phyloP scores from a whole-genome alignment of 108 stramenopile genomes.

The Skeletonema tropicum region DNA sequence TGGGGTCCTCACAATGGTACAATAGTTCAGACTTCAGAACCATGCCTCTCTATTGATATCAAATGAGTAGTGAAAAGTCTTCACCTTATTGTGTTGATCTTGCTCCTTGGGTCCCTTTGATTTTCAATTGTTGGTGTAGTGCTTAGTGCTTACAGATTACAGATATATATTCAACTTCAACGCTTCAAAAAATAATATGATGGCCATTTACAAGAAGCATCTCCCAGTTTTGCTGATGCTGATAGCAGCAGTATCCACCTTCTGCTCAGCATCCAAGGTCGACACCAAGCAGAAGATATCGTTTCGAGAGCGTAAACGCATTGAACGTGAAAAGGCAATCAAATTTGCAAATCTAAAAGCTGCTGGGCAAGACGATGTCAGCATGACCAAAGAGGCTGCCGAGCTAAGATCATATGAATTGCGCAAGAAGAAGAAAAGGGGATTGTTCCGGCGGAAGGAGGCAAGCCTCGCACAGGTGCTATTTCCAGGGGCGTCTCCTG shows the following conservation, averaged over 20 bases:
- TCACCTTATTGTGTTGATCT: no score
- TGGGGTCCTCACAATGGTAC: no score
- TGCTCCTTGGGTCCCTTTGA: no score
- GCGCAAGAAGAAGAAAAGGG: constrained; percentile 77
- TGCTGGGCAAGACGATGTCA: constrained; percentile 40
- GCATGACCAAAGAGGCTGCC: constrained; percentile 50
- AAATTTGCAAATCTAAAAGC: constrained; percentile 50
- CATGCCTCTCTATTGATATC: no score
- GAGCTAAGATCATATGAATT: constrained; percentile 49
- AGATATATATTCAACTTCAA: no score
- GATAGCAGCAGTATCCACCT: not conserved
- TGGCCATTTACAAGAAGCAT: not conserved
- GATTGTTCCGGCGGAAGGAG: constrained; percentile 63
- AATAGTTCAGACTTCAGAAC: no score
- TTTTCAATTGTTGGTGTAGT: not conserved
- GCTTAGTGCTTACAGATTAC: not conserved
- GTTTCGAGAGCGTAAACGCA: constrained; percentile 11
- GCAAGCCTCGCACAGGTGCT: constrained; percentile 68
- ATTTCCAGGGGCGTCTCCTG: constrained; percentile 81
- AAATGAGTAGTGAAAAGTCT: no score
- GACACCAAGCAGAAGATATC: not conserved
- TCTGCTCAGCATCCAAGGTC: not conserved
- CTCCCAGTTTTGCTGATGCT: not conserved
- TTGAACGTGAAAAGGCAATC: constrained; percentile 18
- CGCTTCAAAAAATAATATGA: not conserved